Conservation (phyloP, 345 rosid genomes). For the Tarenaya hassleriana region DNA sequence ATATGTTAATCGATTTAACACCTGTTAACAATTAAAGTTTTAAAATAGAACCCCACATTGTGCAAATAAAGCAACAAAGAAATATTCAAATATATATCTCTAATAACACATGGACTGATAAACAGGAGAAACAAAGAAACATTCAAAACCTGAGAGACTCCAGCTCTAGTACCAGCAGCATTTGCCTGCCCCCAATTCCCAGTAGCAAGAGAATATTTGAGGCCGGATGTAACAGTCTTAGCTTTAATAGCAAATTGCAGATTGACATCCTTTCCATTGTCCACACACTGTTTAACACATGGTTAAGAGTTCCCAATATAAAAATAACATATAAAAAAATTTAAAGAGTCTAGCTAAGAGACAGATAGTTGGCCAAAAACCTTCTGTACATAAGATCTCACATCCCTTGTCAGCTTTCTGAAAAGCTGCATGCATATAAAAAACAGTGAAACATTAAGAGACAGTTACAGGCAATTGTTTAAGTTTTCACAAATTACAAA, state of each 20-base stretch:
- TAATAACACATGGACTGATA: background rate
- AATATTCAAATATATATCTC: conserved; percentile 11
- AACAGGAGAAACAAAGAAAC: conserved; percentile 6
- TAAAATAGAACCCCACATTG: conserved; percentile 7
- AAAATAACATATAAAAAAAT: conserved; percentile 12
- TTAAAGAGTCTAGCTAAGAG: background rate
- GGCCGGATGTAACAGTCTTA: conserved; percentile 94
- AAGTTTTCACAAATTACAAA: background rate
- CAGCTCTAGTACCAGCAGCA: conserved; percentile 99
- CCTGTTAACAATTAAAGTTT: conserved; percentile 36
- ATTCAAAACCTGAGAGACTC: conserved; percentile 86
- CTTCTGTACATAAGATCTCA: conserved; percentile 94
- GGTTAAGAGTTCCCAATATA: conserved; percentile 22
- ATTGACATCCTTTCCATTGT: conserved; percentile 94
- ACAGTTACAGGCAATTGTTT: background rate
- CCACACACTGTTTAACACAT: conserved; percentile 61
- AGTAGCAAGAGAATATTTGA: conserved; percentile 95
- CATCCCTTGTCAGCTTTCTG: conserved; percentile 92
- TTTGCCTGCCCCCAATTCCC: conserved; percentile 99
- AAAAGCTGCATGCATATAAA: conserved; percentile 58
- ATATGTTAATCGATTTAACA: conserved; percentile 88
- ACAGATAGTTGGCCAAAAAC: conserved; percentile 35
- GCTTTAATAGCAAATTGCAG: conserved; percentile 95
- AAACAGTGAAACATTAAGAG: conserved; percentile 3
- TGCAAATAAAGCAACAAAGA: conserved; percentile 1